Percentiles rank a stretch among this genome's conserved stretches.
Evolutionary conservation across 192 early-diverging fungal genomes (phyloP).

Genomic region (Backusella westeae): DNA sequence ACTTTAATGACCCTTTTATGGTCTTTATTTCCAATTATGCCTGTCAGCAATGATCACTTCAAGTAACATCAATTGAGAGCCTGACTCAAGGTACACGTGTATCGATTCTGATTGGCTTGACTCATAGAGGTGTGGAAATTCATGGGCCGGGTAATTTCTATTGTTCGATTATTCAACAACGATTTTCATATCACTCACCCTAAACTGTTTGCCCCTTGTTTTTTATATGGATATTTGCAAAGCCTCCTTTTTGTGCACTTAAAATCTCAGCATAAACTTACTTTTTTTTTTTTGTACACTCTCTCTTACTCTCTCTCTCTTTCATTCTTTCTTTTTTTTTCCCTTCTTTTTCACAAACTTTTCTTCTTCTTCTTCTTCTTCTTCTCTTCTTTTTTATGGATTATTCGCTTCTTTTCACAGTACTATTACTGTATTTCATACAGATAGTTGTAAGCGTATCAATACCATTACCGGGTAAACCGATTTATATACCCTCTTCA

Average conservation of each 20-base stretch:
- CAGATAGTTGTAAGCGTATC: neutral
- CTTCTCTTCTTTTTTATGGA: neutral
- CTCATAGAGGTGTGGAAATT: neutral
- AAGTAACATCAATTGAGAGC: neutral
- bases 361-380: neutral
- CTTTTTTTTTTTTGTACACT: neutral
- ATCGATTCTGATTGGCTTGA: slow-evolving; percentile 2
- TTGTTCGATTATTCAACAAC: neutral
- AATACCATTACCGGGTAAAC: slow-evolving; percentile 6
- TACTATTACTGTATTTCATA: neutral
- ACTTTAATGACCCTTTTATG: neutral
- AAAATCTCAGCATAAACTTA: neutral
- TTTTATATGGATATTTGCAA: neutral
- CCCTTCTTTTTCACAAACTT: neutral
- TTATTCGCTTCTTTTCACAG: neutral
- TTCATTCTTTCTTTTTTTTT: neutral
- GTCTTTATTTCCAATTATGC: neutral
- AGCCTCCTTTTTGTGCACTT: slow-evolving; percentile 1
- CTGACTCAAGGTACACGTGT: neutral
- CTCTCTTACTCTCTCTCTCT: neutral
- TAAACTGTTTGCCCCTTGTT: neutral
- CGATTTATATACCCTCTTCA: neutral
- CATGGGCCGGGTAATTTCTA: neutral
- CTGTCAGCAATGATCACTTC: neutral
- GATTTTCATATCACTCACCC: neutral